Percentiles rank a stretch among this genome's conserved stretches.
Evolutionary conservation across 495 filamentous ascomycete genomes (phyloP).

Genomic region (Articulospora tetracladia): DNA sequence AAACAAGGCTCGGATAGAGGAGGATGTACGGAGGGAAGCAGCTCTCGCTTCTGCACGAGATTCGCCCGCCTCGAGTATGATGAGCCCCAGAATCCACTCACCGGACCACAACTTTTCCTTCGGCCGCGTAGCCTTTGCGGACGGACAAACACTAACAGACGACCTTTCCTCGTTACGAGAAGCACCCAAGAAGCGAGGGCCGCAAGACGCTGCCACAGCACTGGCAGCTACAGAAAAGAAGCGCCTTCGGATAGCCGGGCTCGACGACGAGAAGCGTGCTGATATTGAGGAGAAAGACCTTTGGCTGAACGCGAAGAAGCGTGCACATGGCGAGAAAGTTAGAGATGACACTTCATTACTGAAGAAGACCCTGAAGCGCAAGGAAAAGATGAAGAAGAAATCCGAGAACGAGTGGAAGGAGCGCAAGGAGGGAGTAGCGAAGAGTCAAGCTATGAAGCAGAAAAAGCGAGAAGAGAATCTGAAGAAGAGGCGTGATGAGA

Average conservation of each 20-base stretch:
- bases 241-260: constrained; percentile 60
- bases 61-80: constrained; percentile 47
- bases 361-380: constrained; percentile 92
- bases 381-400: constrained; percentile 85
- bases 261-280: constrained; percentile 73
- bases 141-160: constrained; percentile 73
- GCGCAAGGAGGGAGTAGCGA: constrained; percentile 67
- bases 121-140: constrained; percentile 78
- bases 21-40: constrained; percentile 64
- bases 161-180: constrained; percentile 55
- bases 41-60: constrained; percentile 59
- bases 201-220: constrained; percentile 74
- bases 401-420: constrained; percentile 88
- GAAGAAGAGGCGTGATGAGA: constrained; percentile 75
- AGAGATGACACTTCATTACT: constrained; percentile 81
- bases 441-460: constrained; percentile 73
- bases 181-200: constrained; percentile 61
- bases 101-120: constrained; percentile 72
- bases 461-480: constrained; percentile 89
- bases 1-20: constrained; percentile 69
- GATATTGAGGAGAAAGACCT: constrained; percentile 89
- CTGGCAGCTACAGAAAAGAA: constrained; percentile 67
- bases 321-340: constrained; percentile 87
- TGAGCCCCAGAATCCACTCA: constrained; percentile 64
- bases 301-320: constrained; percentile 89